These are phyloP conservation scores for Naganishia cerealis DNA, from an alignment of 1,284 basidiomycete species.

Conservation along the genomic window DNA sequence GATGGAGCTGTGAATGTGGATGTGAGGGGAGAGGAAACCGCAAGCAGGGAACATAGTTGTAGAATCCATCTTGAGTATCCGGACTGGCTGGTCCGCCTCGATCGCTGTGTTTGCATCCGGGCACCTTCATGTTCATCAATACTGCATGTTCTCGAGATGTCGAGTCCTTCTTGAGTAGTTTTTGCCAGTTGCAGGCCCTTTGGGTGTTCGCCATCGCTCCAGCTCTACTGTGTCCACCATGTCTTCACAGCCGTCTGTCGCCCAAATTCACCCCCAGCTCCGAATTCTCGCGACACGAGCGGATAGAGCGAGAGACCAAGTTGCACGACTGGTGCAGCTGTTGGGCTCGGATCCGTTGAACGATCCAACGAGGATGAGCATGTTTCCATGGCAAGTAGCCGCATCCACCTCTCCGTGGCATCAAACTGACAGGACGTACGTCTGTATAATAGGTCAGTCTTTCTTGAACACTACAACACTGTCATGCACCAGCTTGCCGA, in stretches of 20 bases:
- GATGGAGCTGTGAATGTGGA: neutral
- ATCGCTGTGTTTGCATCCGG: too few relatives aligned
- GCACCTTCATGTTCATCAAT: too few relatives aligned
- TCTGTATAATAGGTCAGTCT: neutral
- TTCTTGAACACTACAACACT: conserved; percentile 21
- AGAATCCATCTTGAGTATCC: too few relatives aligned
- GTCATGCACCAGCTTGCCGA: conserved; percentile 8
- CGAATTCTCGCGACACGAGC: conserved; percentile 16
- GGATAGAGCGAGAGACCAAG: conserved; percentile 8
- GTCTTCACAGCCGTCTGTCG: neutral
- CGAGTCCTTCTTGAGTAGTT: too few relatives aligned
- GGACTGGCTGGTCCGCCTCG: too few relatives aligned
- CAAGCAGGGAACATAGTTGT: too few relatives aligned
- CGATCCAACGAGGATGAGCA: conserved; percentile 19
- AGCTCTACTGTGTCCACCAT: neutral
- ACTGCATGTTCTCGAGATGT: too few relatives aligned
- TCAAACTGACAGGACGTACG: neutral
- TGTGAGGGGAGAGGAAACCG: neutral
- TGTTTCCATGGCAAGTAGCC: conserved; percentile 20
- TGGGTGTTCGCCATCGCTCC: neutral
- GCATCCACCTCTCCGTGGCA: neutral
- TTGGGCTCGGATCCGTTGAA: conserved; percentile 10
- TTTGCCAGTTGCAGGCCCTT: too few relatives aligned
- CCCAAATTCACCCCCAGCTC: conserved; percentile 1
- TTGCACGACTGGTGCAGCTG: conserved; percentile 9